Percentiles rank a stretch among this genome's conserved stretches.
Evolutionary conservation across 108 stramenopile species (phyloP).

Genomic region (Phaeodactylum tricornutum): DNA sequence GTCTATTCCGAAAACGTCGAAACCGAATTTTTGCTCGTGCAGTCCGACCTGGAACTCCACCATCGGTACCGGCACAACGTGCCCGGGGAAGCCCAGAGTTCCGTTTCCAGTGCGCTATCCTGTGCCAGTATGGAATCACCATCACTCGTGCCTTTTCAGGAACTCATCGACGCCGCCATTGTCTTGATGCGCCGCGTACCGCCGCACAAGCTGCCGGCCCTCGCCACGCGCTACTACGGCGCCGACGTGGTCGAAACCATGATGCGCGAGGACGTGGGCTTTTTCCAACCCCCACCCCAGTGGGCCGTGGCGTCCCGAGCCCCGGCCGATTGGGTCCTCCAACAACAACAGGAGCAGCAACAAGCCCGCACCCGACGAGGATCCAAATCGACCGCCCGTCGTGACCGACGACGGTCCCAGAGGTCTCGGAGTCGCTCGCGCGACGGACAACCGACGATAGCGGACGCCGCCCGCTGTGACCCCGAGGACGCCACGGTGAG

Average conservation of each 20-base stretch:
- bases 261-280: no score
- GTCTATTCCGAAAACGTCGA: neutral
- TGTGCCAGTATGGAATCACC: neutral
- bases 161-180: constrained; percentile 63
- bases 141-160: constrained; percentile 67
- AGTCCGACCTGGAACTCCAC: neutral
- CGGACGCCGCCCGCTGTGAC: no score
- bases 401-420: no score
- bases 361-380: no score
- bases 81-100: neutral
- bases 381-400: no score
- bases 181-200: constrained; percentile 68
- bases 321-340: constrained; percentile 57
- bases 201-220: constrained; percentile 43
- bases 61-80: neutral
- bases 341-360: no score
- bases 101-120: neutral
- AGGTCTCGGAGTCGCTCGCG: no score
- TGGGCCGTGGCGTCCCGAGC: constrained; percentile 37
- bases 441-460: no score
- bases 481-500: no score
- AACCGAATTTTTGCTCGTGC: neutral
- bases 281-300: no score
- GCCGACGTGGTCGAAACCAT: neutral
- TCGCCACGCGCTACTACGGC: constrained; percentile 51